Evolutionary conservation across 208 protist species (phyloP), one percentile per base, ranked within the genome.

Genomic region (Leishmania tarentolae): DNA sequence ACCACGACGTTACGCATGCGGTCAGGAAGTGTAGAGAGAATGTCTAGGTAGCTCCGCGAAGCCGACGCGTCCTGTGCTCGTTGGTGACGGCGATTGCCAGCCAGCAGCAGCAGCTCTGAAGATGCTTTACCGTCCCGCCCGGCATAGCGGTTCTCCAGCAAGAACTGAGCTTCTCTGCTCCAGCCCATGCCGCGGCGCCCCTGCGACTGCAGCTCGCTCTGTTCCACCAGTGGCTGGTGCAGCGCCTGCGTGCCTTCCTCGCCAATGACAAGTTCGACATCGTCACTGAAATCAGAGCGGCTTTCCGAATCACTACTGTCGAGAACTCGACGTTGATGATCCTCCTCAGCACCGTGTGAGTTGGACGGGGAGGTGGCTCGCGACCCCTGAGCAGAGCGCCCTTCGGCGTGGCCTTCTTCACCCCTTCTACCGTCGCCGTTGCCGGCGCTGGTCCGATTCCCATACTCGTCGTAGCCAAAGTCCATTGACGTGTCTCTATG

Each of bases 1-100:
- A 99, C 46, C 24, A 87, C 95, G 17, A 99, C 88, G 84, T 98
- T 99, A 78, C 99, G 90, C 68, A 99, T 92, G 8, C 98, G 87
- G 17, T 91, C 77, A 15, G 98, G 93, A 42, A 93, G 80, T 44
- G 76, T 61, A 37, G 90, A 79, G 8, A 96, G 44, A 8, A 90
- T 63, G 57, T 92, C 87, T 44, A 93, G 69, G 80, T 90, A 94
- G 44, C 40, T 85, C 70, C 82, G 82, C 37, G 71, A 63, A 47
- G 53, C 37, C 65, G 77, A 53, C 53, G 61, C 28, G 13, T 53
- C 75, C 13, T 19, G 73, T 13, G 44, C 50, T 42, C 46, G 7
- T 57, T 57, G 28, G 46, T 24, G 61, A 42, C 15, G 24, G 19
- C 35, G 72, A 68, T 57, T 42, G 61, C 37, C 56, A 3, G 40